phyloP scores from a whole-genome alignment of 2,329 filamentous ascomycete genomes.

The Fusarium nisikadoi region DNA sequence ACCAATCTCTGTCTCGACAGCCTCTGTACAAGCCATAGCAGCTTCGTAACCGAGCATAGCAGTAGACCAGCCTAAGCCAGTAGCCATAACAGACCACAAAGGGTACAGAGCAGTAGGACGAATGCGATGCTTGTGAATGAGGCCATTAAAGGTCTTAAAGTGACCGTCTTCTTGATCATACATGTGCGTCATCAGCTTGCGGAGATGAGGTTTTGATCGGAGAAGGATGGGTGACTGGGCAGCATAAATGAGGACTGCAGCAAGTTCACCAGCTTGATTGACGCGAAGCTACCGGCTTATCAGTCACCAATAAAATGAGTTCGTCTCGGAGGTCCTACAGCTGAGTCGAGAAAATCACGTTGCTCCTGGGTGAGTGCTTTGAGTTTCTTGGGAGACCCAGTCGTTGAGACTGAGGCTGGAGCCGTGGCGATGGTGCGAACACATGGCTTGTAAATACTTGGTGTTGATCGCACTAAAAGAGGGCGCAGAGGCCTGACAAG shows the following conservation, averaged over 20 bases:
- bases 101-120: conserved; percentile 94
- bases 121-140: conserved; percentile 87
- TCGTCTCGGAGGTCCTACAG: conserved; percentile 58
- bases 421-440: conserved; percentile 39
- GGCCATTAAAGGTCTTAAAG: conserved; percentile 83
- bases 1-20: conserved; percentile 97
- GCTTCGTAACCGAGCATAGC: conserved; percentile 90
- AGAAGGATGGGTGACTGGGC: conserved; percentile 87
- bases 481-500: conserved; percentile 28
- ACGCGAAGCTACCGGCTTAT: conserved; percentile 75
- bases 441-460: conserved; percentile 25
- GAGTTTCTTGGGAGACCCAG: conserved; percentile 51
- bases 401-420: conserved; percentile 30
- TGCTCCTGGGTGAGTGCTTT: conserved; percentile 77
- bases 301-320: neutral
- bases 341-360: conserved; percentile 78
- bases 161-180: conserved; percentile 95
- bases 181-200: conserved; percentile 96
- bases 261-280: conserved; percentile 97
- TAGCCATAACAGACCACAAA: conserved; percentile 83
- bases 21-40: conserved; percentile 98
- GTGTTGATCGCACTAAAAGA: conserved; percentile 27
- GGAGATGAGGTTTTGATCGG: conserved; percentile 84
- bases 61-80: conserved; percentile 87
- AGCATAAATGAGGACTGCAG: conserved; percentile 92